Evolutionary conservation across 495 filamentous ascomycete species (phyloP).

Genomic region (Daldinia bambusicola): DNA sequence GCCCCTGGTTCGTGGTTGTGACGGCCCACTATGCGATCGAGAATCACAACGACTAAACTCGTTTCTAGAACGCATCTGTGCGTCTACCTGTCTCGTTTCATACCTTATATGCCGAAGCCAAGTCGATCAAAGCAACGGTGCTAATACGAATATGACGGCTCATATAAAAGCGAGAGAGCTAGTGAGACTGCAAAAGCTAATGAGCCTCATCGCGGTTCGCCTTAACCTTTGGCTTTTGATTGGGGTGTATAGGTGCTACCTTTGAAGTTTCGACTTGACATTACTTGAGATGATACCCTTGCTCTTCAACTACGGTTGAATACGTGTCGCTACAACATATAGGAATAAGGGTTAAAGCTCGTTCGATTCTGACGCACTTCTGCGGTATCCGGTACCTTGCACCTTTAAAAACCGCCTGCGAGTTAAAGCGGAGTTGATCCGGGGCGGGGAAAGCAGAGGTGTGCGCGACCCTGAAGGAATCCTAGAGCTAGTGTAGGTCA

Average conservation of each 20-base stretch:
- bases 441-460: conserved; percentile 3
- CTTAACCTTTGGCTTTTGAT: conserved; percentile 4
- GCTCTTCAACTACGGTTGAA: not conserved
- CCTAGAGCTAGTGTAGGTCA: conserved; percentile 36
- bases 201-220: conserved; percentile 11
- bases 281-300: conserved; percentile 20
- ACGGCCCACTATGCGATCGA: conserved; percentile 36
- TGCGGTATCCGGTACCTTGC: not conserved
- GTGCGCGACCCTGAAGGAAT: not conserved
- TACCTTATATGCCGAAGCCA: conserved; percentile 42
- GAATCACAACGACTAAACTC: conserved; percentile 35
- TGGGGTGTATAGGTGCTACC: not conserved
- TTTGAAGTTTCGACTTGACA: conserved; percentile 17
- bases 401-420: conserved; percentile 4
- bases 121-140: conserved; percentile 42
- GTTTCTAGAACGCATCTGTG: conserved; percentile 44
- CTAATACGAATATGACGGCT: conserved; percentile 30
- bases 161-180: conserved; percentile 10
- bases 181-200: conserved; percentile 11
- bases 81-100: conserved; percentile 36
- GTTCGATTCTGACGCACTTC: not conserved
- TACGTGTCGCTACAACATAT: not conserved
- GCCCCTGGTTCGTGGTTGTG: conserved; percentile 40
- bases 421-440: conserved; percentile 17
- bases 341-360: not conserved